Evolutionary conservation across 257 asterid species (phyloP).

Genomic region (Ballota nigra): DNA sequence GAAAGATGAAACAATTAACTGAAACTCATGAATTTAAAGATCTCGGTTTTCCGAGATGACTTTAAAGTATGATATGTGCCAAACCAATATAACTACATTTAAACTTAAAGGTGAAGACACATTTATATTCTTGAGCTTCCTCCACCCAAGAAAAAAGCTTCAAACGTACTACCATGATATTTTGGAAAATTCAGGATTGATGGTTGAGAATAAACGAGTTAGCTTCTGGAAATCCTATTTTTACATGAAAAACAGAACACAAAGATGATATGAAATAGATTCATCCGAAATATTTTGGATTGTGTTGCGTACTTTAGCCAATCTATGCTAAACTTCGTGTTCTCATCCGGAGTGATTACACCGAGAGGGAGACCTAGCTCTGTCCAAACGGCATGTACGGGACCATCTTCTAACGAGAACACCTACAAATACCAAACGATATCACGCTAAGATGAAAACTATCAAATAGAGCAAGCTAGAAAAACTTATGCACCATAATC

Average conservation of each 20-base stretch:
- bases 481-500: not conserved
- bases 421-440: constrained; percentile 48
- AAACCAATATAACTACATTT: not conserved
- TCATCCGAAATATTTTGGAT: constrained; percentile 13
- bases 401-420: constrained; percentile 71
- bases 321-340: constrained; percentile 50
- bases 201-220: not conserved
- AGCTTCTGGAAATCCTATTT: constrained; percentile 10
- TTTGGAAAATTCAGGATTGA: not conserved
- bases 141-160: not conserved
- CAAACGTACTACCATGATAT: not conserved
- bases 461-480: not conserved
- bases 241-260: not conserved
- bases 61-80: not conserved
- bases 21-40: not conserved
- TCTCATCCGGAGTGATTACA: constrained; percentile 47
- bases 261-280: not conserved
- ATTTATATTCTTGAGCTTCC: not conserved
- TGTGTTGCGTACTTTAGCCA: constrained; percentile 76
- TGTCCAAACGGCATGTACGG: constrained; percentile 55
- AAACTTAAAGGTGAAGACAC: not conserved
- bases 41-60: not conserved
- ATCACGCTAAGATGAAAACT: not conserved
- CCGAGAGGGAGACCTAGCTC: constrained; percentile 48
- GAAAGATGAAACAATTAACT: not conserved